Evolutionary conservation across 1,284 basidiomycete species (phyloP), one percentile per base, ranked within the genome.

Genomic region (Athelia sp.): DNA sequence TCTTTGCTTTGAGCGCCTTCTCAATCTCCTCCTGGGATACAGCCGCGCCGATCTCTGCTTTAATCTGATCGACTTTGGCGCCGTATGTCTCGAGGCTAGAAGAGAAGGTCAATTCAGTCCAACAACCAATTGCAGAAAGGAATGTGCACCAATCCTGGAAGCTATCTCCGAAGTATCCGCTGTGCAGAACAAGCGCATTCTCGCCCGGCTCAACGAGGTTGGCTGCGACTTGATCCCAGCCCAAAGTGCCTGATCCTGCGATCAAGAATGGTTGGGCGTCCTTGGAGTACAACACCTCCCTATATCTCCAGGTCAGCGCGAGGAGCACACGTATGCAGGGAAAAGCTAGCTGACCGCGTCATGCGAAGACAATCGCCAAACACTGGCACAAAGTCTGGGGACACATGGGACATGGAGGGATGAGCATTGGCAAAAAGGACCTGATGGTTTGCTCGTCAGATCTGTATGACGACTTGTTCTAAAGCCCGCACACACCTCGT

Each of bases 221-320:
- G 23, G 89, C 79, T 0, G 85, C 82, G 35, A 90, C 85, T 79
- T 89, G 84, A 63, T 89, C 86, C 93, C 95, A 97, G 29, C 95
- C 95, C 34, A 98, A 74, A 2, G 95, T 98, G n/a, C 95, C 95
- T 46, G 87, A 90, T 2, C 96, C 96, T 24, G 93, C 84, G 49
- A 97, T 87, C 58, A 98, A 72, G 73, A 98, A 90, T 1, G 92
- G 89, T 64, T 98, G 95, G 1, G 78, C 87, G 31, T 75, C 72
- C 52, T 82, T 76, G 35, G 93, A 84, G 68, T 84, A 83, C 42
- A 97, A 69, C 3, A 96, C 82, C 49, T 90, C 74, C 54, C 89
- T 87, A 54, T 11, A 14, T 22, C 4, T 21, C n/a, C 43, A 24
- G 13, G 34, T 49, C 31, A 48, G 35, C 42, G 26, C 47, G 18